A percentile compares a stretch with the other conserved stretches of the same genome.
Evolutionary conservation across 305 asterid genomes (phyloP).

Genomic region (Fraxinus floribunda): DNA sequence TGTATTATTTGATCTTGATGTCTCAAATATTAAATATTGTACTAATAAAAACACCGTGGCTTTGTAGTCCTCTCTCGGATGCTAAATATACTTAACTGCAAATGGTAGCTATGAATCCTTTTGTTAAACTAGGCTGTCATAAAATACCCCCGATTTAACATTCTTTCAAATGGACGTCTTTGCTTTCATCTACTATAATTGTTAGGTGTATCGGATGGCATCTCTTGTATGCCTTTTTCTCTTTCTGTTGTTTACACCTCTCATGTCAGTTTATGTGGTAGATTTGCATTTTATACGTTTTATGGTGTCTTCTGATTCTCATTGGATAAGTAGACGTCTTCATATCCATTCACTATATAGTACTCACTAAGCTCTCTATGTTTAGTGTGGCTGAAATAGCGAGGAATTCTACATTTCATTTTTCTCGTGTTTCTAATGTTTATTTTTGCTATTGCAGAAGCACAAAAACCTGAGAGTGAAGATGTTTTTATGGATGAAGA

Average conservation of each 20-base stretch:
- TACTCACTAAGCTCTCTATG: not conserved
- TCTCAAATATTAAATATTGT: not conserved
- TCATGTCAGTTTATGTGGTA: not conserved
- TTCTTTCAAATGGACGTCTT: not conserved
- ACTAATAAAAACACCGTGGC: not conserved
- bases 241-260: conserved; percentile 1
- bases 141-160: not conserved
- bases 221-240: not conserved
- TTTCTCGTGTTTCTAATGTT: conserved; percentile 8
- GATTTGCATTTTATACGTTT: conserved; percentile 2
- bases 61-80: not conserved
- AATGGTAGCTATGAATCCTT: not conserved
- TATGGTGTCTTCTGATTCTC: not conserved
- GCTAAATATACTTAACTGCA: conserved; percentile 6
- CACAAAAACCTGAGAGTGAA: conserved; percentile 60
- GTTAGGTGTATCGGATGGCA: not conserved
- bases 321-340: not conserved
- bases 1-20: conserved; percentile 10
- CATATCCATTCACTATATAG: not conserved
- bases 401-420: not conserved
- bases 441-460: conserved; percentile 44
- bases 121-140: not conserved
- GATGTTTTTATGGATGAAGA: conserved; percentile 98
- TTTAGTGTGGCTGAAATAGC: conserved; percentile 6
- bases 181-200: not conserved